Base-by-base conservation (phyloP, 441 rosid genomes). In the Jatropha podagrica region DNA sequence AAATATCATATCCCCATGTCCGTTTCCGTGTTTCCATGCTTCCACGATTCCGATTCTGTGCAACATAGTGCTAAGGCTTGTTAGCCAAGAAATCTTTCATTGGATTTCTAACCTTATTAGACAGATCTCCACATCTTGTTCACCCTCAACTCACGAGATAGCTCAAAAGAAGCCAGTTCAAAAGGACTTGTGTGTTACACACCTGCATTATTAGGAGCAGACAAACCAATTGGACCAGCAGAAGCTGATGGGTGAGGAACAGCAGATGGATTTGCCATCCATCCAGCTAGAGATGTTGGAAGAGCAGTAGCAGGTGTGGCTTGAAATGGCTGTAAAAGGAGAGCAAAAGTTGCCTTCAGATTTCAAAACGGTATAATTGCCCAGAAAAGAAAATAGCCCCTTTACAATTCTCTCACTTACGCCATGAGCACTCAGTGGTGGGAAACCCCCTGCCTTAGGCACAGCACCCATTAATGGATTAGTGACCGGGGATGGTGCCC, bases 231-330 rank as follows among this genome's bases (percentile, higher is more conserved):
- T 49, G 93, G 91, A 65, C 91, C 95, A 18, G 84, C 91, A 78
- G 95, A 89, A 74, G 87, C 93, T 46, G 89, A 85, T 3, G 91
- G 89, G 71, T 92, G 90, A 74, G 93, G 87, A 54, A 86, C 86
- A 52, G 94, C 74, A 75, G 92, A 70, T 71, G 95, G 82, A 83
- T 83, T 90, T 38, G 93, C 93, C 97, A 90, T 90, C 97, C 95
- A 90, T 64, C 97, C 97, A 51, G 93, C 88, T 74, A 90, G 88
- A 75, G 97, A 77, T 69, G 92, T 83, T 67, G 93, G 76, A 80
- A 92, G 90, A 75, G 90, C 84, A 73, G 90, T 83, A 64, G 90
- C 85, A 64, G 92, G 91, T 61, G 87, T 58, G 3, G 94, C 86
- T 84, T 85, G 95, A 84, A 90, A 92, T 70, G 94, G 92, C 97